Evolutionary conservation across 2,329 filamentous ascomycete genomes (phyloP).

Genomic region (Dactylellina cionopaga): DNA sequence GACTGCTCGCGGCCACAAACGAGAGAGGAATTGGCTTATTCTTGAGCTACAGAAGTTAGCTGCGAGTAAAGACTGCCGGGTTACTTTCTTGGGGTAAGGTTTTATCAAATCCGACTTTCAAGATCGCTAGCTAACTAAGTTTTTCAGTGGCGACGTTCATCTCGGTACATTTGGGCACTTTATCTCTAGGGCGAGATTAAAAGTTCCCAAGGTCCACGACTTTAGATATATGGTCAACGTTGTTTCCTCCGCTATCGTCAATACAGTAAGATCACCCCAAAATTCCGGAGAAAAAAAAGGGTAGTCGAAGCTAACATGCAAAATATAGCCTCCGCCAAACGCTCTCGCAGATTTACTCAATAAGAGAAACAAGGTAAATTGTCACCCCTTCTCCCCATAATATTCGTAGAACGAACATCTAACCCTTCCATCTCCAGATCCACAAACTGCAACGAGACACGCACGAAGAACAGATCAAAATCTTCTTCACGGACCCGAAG

Average conservation of each 20-base stretch:
- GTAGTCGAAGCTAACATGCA: not conserved
- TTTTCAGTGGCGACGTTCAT: conserved; percentile 85
- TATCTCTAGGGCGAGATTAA: conserved; percentile 86
- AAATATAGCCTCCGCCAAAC: conserved; percentile 40
- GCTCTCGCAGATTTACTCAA: conserved; percentile 86
- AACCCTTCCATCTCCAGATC: conserved; percentile 61
- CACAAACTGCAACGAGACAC: conserved; percentile 79
- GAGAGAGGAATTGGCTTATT: conserved; percentile 79
- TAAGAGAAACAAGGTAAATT: conserved; percentile 79
- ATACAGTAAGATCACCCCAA: conserved; percentile 72
- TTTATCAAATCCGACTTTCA: not conserved
- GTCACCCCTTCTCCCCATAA: conserved; percentile 66
- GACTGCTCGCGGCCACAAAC: conserved; percentile 94
- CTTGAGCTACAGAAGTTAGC: conserved; percentile 88
- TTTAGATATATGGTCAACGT: conserved; percentile 97
- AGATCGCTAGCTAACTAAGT: conserved; percentile 7
- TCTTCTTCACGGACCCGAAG: conserved; percentile 89
- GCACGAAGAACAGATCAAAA: conserved; percentile 93
- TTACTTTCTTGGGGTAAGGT: conserved; percentile 81
- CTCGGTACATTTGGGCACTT: conserved; percentile 92
- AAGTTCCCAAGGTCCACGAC: conserved; percentile 86
- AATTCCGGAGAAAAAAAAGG: too few relatives aligned
- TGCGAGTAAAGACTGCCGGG: conserved; percentile 86
- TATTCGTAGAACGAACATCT: conserved; percentile 59
- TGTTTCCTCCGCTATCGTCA: conserved; percentile 92